Evolutionary conservation across 2,329 filamentous ascomycete genomes (phyloP).

Genomic region (Chalara sp.): DNA sequence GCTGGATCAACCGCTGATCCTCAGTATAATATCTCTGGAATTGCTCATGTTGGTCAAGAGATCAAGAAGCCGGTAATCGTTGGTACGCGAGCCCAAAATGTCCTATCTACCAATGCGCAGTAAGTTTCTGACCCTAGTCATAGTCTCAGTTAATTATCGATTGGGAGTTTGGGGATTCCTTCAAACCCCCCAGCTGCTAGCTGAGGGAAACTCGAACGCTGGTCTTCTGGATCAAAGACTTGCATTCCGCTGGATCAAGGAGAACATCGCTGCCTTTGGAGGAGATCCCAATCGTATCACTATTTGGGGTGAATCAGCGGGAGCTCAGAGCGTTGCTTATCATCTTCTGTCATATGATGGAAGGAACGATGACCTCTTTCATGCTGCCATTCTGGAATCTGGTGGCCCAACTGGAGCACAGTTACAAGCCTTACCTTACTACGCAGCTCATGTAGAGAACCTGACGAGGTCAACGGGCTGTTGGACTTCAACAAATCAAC

Average conservation of each 20-base stretch:
- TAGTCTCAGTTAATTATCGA: conserved; percentile 51
- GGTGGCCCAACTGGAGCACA: conserved; percentile 29
- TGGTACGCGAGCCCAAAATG: conserved; percentile 15
- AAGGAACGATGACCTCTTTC: conserved; percentile 47
- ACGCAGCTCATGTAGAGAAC: conserved; percentile 29
- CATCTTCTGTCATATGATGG: conserved; percentile 50
- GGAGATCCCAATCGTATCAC: conserved; percentile 33
- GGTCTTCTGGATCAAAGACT: conserved; percentile 55
- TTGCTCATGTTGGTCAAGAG: conserved; percentile 46
- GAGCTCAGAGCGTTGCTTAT: conserved; percentile 47
- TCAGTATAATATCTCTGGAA: conserved; percentile 58
- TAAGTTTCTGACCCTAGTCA: too few relatives aligned
- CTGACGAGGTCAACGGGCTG: conserved; percentile 26
- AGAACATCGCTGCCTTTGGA: conserved; percentile 43
- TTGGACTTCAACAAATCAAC: conserved; percentile 12
- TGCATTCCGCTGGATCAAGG: conserved; percentile 49
- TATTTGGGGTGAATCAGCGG: conserved; percentile 37
- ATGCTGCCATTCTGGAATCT: conserved; percentile 46
- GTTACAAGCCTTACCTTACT: conserved; percentile 26
- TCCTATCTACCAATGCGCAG: conserved; percentile 8
- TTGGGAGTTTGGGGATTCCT: conserved; percentile 64
- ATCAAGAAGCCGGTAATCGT: conserved; percentile 47
- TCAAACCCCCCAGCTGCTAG: conserved; percentile 45
- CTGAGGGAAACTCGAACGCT: conserved; percentile 53
- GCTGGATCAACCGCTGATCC: conserved; percentile 30